Conservation (phyloP, 257 asterid species). For the Cordia subcordata region DNA sequence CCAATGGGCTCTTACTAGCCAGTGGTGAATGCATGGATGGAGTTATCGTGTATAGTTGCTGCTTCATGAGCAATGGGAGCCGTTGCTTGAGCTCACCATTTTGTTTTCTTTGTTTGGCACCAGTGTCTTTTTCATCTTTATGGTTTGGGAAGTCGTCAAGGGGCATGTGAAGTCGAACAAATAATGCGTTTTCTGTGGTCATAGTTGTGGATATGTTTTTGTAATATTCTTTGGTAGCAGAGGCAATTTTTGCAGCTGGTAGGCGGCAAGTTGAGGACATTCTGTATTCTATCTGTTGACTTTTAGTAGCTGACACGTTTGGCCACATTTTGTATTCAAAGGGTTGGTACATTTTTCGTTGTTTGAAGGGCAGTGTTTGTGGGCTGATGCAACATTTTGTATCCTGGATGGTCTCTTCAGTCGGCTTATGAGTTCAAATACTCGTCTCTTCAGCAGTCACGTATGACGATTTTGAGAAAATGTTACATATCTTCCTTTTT, state of each 20-base stretch:
- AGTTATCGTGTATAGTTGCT: not conserved
- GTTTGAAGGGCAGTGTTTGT: too few species aligned
- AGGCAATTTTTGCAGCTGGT: constrained; percentile 21
- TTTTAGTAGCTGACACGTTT: not conserved
- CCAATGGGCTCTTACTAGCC: constrained; percentile 84
- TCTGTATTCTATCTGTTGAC: constrained; percentile 1
- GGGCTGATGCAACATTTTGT: too few species aligned
- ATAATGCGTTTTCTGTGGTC: constrained; percentile 23
- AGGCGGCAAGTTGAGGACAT: constrained; percentile 16
- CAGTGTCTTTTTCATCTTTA: constrained; percentile 1
- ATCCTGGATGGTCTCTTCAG: too few species aligned
- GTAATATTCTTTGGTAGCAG: constrained; percentile 16
- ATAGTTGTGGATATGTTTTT: constrained; percentile 18
- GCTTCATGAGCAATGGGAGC: constrained; percentile 10
- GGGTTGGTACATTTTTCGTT: not conserved
- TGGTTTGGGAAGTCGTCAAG: constrained; percentile 8
- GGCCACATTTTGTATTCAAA: too few species aligned
- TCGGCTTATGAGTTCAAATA: too few species aligned
- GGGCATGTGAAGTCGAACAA: constrained; percentile 25
- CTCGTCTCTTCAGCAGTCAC: too few species aligned
- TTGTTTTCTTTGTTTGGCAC: not conserved
- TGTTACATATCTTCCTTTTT: too few species aligned
- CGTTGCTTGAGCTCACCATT: not conserved
- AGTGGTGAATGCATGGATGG: constrained; percentile 9
- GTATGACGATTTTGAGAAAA: too few species aligned